Percentiles rank a stretch among this genome's conserved stretches.
phyloP scores from a whole-genome alignment of 163 green algal species.

The Scenedesmus sp. region DNA sequence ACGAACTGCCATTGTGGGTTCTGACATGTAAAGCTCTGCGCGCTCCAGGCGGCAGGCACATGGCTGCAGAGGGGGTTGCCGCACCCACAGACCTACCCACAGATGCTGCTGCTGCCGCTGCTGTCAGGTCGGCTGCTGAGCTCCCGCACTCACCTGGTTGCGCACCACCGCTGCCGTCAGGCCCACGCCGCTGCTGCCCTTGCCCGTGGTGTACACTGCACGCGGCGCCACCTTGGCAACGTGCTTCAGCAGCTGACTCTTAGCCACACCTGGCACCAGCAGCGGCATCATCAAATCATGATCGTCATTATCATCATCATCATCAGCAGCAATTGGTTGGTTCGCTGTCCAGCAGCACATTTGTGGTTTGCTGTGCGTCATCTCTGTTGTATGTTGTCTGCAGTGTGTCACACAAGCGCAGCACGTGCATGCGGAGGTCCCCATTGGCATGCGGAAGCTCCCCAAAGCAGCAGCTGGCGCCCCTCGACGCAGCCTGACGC shows the following conservation, averaged over 20 bases:
- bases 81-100: not conserved
- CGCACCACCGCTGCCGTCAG: slow-evolving; percentile 95
- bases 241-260: slow-evolving; percentile 98
- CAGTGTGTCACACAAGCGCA: too few species aligned
- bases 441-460: too few species aligned
- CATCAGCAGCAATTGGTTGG: not conserved
- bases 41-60: too few species aligned
- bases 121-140: not conserved
- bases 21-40: too few species aligned
- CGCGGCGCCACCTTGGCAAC: slow-evolving; percentile 92
- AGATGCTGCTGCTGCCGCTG: not conserved
- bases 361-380: not conserved
- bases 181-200: slow-evolving; percentile 93
- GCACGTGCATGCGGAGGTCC: too few species aligned
- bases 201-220: slow-evolving; percentile 98
- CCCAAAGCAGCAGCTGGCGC: too few species aligned
- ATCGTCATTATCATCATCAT: too few species aligned
- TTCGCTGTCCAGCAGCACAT: not conserved
- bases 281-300: not conserved
- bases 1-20: too few species aligned
- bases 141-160: slow-evolving; percentile 79
- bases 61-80: too few species aligned
- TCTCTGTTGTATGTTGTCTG: too few species aligned
- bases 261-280: slow-evolving; percentile 85
- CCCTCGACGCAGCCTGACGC: too few species aligned